phyloP scores from a whole-genome alignment of 345 rosid species.

The Syzygium grande region DNA sequence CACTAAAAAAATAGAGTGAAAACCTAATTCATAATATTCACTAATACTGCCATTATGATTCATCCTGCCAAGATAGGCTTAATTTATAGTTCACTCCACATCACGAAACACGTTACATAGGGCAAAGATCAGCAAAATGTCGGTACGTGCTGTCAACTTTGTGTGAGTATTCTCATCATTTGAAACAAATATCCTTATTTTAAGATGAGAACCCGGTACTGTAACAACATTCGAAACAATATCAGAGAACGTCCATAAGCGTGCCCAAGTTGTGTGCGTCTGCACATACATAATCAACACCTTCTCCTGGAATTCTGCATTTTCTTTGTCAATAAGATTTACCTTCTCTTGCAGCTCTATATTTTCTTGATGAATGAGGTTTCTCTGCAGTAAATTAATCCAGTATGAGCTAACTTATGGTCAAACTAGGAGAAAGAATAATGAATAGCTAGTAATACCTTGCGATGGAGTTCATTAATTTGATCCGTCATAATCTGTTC shows the following conservation, averaged over 20 bases:
- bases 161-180: neutral
- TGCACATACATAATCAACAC: neutral
- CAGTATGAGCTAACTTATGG: neutral
- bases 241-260: neutral
- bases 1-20: neutral
- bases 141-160: neutral
- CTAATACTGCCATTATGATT: neutral
- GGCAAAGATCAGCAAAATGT: neutral
- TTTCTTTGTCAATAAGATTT: neutral
- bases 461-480: neutral
- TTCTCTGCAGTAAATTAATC: neutral
- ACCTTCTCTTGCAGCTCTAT: conserved; percentile 1
- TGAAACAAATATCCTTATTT: neutral
- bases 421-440: neutral
- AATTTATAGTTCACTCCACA: neutral
- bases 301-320: neutral
- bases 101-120: neutral
- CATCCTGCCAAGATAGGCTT: neutral
- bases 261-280: neutral
- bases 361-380: conserved; percentile 4
- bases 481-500: neutral
- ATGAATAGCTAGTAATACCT: neutral
- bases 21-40: neutral
- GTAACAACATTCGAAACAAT: neutral
- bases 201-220: neutral